phyloP scores from a whole-genome alignment of 352 stramenopile species.

The Phytophthora melonis region DNA sequence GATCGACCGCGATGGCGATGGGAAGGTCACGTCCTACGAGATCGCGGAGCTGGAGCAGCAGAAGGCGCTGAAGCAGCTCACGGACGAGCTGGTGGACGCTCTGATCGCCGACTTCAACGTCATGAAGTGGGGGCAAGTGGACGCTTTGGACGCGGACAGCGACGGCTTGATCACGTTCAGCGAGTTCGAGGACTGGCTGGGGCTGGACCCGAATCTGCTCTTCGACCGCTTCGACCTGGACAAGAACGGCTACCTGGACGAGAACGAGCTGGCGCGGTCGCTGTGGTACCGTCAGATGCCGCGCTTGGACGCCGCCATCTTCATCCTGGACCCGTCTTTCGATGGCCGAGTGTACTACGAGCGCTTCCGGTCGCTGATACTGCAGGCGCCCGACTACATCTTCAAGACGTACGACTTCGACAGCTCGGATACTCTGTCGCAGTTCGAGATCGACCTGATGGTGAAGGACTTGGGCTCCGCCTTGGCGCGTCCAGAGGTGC shows the following conservation, averaged over 20 bases:
- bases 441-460: constrained; percentile 68
- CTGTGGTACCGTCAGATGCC: constrained; percentile 81
- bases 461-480: constrained; percentile 21
- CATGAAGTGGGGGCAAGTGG: constrained; percentile 69
- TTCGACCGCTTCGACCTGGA: constrained; percentile 88
- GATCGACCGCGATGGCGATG: constrained; percentile 70
- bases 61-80: constrained; percentile 50
- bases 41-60: constrained; percentile 46
- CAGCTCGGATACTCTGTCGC: constrained; percentile 54
- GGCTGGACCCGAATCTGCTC: constrained; percentile 75
- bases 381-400: constrained; percentile 62
- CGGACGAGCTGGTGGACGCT: constrained; percentile 41
- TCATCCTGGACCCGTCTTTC: constrained; percentile 83
- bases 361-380: constrained; percentile 54
- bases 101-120: constrained; percentile 65
- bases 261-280: constrained; percentile 78
- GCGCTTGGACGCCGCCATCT: constrained; percentile 67
- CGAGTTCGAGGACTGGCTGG: constrained; percentile 80
- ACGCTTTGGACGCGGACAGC: constrained; percentile 55
- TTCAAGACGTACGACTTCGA: constrained; percentile 86
- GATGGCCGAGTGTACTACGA: constrained; percentile 86
- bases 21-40: constrained; percentile 78
- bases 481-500: constrained; percentile 49
- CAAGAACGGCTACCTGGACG: constrained; percentile 86
- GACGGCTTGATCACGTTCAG: constrained; percentile 69